Evolutionary conservation across 2,329 filamentous ascomycete species (phyloP).

Genomic region (Xylariaceae sp.): DNA sequence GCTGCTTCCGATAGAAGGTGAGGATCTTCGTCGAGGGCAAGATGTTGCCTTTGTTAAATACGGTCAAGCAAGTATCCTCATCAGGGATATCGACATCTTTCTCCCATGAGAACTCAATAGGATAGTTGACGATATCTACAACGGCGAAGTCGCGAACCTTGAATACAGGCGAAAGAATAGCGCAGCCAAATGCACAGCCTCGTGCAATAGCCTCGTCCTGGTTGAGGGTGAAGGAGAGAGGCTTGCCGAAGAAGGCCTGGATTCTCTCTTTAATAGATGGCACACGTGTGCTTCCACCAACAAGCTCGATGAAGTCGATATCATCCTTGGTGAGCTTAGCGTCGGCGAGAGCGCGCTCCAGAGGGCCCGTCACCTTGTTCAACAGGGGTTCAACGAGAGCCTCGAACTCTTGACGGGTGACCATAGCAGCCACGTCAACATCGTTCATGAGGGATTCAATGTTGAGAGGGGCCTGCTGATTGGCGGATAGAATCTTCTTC

Average conservation of each 20-base stretch:
- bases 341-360: conserved; percentile 91
- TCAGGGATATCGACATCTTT: conserved; percentile 97
- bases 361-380: conserved; percentile 63
- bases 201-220: conserved; percentile 95
- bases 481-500: conserved; percentile 97
- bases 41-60: conserved; percentile 96
- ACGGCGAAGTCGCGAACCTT: conserved; percentile 97
- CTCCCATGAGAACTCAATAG: conserved; percentile 98
- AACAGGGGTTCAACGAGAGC: conserved; percentile 83
- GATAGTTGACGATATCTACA: conserved; percentile 96
- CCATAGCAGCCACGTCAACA: conserved; percentile 80
- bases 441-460: conserved; percentile 99
- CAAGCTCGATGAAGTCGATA: conserved; percentile 88
- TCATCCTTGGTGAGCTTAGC: conserved; percentile 88
- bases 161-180: conserved; percentile 95
- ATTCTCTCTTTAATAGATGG: conserved; percentile 89
- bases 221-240: conserved; percentile 92
- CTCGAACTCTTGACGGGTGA: conserved; percentile 94
- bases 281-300: conserved; percentile 92
- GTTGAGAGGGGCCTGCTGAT: conserved; percentile 86
- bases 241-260: conserved; percentile 86
- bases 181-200: conserved; percentile 95
- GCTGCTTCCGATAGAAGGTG: conserved; percentile 97
- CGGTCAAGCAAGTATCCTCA: conserved; percentile 93
- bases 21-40: conserved; percentile 98